Evolutionary conservation across 208 protist genomes (phyloP), one percentile per base, ranked within the genome.

Genomic region (Trypanosoma boissoni): DNA sequence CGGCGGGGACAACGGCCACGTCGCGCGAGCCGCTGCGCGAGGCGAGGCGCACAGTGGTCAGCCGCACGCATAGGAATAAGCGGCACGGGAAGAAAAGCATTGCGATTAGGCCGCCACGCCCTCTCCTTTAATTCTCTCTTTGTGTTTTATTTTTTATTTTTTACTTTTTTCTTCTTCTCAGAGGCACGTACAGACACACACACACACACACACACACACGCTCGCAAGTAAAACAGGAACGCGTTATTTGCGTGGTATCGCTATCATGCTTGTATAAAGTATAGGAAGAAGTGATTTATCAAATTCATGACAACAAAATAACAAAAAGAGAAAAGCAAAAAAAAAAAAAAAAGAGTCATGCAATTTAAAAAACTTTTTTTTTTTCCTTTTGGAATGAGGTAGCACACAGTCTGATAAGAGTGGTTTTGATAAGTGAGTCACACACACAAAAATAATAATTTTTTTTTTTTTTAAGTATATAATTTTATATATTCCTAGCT

Each of bases 331-430:
- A 24, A 45, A 59, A 59, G 21, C 28, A 27, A 6, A 49, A 1
- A 16, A 16, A 24, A 5, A 24, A 31, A 49, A 58, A 16, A 31
- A 29, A 58, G 14, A 50, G 41, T n/a, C 5, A 39, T 62, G 41
- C 4, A 26, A 28, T 45, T 46, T 20, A 21, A 48, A 58, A 46
- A 20, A 20, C 53, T n/a, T n/a, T n/a, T 12, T 43, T 29, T 36
- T 64, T 70, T 48, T 48, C 32, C 26, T 23, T 20, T 27, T 27
- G 45, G 49, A 29, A 59, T 23, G 23, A 45, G 49, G 29, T 37
- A 5, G 45, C 7, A 49, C 5, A 36, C 2, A 31, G n/a, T n/a
- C n/a, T n/a, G n/a, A 53, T 14, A 31, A 53, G 21, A 53, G 36
- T 21, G n/a, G 23, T 21, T 26, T 26, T 8, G 23, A 48, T 8